Evolutionary conservation across 257 asterid genomes (phyloP), one percentile per base, ranked within the genome.

Genomic region (Schizonepeta tenuifolia): DNA sequence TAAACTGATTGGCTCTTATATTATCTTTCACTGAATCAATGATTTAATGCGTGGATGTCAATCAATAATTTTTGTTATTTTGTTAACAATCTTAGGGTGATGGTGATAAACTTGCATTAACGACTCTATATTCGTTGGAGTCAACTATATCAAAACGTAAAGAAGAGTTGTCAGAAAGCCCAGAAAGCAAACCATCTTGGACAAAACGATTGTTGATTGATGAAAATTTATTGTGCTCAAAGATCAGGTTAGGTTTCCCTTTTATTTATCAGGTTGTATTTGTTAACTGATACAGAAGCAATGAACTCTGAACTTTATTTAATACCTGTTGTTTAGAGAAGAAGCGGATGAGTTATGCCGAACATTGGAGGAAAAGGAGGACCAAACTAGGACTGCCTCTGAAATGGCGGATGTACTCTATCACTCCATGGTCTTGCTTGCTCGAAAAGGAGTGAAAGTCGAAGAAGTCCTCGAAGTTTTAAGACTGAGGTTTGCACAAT

Each of bases 311-410:
- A 67, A 49, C 66, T 50, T 28, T 61, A 10, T 28, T 17, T 17
- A 26, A 9, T 55, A 33, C 4, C 5, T 1, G 28, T 18, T 12
- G 2, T 67, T 15, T 33, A 93, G 97, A 81, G 98, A 93, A 65
- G 98, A 93, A 75, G 98, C 98, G 0, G 93, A 93, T 62, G 98
- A 93, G 81, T 75, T 91, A 38, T 91, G 96, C 78, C 81, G 83
- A 69, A 88, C 98, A 4, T 63, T 88, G 31, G 97, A 94, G 80
- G 89, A 86, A 44, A 86, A 88, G 0, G 97, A 94, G 84, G 98
- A 80, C 15, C 78, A 36, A 36, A 71, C 83, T 12, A 76, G 97
- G 70, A 84, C 90, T 54, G 91, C 87, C 33, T 86, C 96, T 0
- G 97, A 94, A 72, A 89, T 91, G 92, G 96, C 91, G 1, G 96